These are phyloP conservation scores for Alternaria angustiovoidea DNA, from an alignment of 2,329 filamentous ascomycete species.

Conservation along the genomic window DNA sequence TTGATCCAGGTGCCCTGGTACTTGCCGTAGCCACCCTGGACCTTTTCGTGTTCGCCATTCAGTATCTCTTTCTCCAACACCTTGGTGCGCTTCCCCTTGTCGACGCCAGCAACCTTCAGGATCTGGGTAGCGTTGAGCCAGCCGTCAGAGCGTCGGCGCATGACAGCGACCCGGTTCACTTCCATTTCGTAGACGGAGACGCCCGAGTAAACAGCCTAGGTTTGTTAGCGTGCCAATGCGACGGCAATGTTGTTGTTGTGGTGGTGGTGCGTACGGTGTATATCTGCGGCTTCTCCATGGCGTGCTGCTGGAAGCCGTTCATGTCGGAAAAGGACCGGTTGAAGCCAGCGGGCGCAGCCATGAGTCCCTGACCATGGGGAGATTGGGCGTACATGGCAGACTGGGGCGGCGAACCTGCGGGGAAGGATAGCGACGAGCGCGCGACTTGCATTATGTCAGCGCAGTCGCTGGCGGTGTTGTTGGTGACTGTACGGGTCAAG, in stretches of 20 bases:
- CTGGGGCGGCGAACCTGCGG: slow-evolving; percentile 40
- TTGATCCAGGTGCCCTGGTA: slow-evolving; percentile 99
- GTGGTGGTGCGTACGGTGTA: slow-evolving; percentile 59
- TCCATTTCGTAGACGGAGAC: slow-evolving; percentile 99
- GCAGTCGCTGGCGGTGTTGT: slow-evolving; percentile 23
- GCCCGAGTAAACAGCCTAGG: slow-evolving; percentile 85
- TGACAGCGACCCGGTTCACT: slow-evolving; percentile 89
- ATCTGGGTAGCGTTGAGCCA: slow-evolving; percentile 99
- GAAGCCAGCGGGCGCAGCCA: slow-evolving; percentile 45
- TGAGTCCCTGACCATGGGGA: slow-evolving; percentile 41
- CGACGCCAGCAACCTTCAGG: slow-evolving; percentile 94
- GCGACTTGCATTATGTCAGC: slow-evolving; percentile 47
- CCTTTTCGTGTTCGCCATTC: slow-evolving; percentile 96
- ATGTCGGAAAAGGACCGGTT: slow-evolving; percentile 51
- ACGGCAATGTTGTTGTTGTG: slow-evolving; percentile 64
- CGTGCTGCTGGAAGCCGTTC: slow-evolving; percentile 45
- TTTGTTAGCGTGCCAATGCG: slow-evolving; percentile 53
- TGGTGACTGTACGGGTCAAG: slow-evolving; percentile 22
- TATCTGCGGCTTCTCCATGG: slow-evolving; percentile 59
- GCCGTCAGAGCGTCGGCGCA: slow-evolving; percentile 92
- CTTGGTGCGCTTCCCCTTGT: slow-evolving; percentile 97
- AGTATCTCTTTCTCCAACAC: slow-evolving; percentile 98
- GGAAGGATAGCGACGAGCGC: slow-evolving; percentile 39
- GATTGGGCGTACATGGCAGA: slow-evolving; percentile 46
- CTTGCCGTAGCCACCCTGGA: slow-evolving; percentile 97